Base-by-base conservation (phyloP, 192 early-diverging fungal species). In the Coemansia reversa region DNA sequence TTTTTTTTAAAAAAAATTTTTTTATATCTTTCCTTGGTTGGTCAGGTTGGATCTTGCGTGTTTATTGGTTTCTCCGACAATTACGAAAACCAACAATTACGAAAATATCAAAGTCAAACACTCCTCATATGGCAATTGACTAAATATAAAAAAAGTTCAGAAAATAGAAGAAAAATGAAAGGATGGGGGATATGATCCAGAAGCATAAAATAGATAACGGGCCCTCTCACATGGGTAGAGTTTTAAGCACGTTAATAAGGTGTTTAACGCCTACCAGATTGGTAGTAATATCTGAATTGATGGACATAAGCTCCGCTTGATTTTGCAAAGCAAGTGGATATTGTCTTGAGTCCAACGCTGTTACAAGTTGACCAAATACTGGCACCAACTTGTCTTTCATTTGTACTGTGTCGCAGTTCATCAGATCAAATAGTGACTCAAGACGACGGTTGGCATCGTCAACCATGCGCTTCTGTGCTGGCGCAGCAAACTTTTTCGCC, bases 381-480 rank as follows among this genome's bases (percentile, higher is more conserved):
- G 82, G 86, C 23, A 84, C 57, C 56, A 69, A 16, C 42, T 55
- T 67, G n/a, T 93, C 85, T 18, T 81, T 81, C 24, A 65, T 69
- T 1, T 86, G 83, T 6, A 94, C 71, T 55, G 89, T 86, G 25
- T 85, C 87, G 68, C 89, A 88, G 72, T 96, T 95, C 82, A 96
- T 76, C 77, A 86, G 84, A 75, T 96, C 96, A 74, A 92, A 93
- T 50, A 98, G 65, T 6, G 77, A 74, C 29, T 87, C 84, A 29
- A 98, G 62, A n/a, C 89, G 82, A 69, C 91, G 91, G 52, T 95
- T 91, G 4, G 93, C 87, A 54, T 98, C 94, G 63, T 93, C 90
- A 69, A 90, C 84, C 54, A 90, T 82, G 55, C 87, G 81, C 63
- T 88, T 89, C 65, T 91, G 86, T 22, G 80, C 79, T n/a, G 90